Conservation (phyloP, 2,329 filamentous ascomycete species). For the Xylaria digitata region DNA sequence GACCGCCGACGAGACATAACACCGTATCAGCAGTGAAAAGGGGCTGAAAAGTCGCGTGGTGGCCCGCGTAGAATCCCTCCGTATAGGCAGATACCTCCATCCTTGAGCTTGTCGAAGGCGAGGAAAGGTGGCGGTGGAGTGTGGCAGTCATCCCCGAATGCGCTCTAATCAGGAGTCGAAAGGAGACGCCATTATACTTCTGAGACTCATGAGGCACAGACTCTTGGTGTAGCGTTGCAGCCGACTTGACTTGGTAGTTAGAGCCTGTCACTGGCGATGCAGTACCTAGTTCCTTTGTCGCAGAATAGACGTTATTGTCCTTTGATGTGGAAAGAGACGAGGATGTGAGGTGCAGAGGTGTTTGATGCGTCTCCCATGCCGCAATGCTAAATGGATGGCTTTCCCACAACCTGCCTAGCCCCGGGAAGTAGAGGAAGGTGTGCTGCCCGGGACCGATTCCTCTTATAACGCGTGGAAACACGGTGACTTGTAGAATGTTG, state of each 20-base stretch:
- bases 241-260: conserved; percentile 7
- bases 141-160: conserved; percentile 36
- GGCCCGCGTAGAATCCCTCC: conserved; percentile 39
- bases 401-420: conserved; percentile 42
- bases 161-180: conserved; percentile 33
- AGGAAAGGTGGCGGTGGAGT: conserved; percentile 28
- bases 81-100: conserved; percentile 34
- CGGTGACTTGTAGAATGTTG: conserved; percentile 37
- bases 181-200: conserved; percentile 18
- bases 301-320: conserved; percentile 3
- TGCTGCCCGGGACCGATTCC: conserved; percentile 38
- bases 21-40: conserved; percentile 37
- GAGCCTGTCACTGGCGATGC: conserved; percentile 1
- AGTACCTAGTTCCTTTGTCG: not conserved
- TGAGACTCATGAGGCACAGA: not conserved
- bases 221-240: not conserved
- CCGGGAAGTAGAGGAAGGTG: conserved; percentile 42
- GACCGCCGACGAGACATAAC: conserved; percentile 37
- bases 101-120: not conserved
- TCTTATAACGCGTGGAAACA: conserved; percentile 27
- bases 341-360: not conserved
- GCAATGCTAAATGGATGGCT: conserved; percentile 47
- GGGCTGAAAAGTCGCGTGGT: conserved; percentile 29
- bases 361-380: conserved; percentile 31
- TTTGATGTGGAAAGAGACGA: conserved; percentile 10